Base-by-base conservation (phyloP, 1,139 yeast species). In the Yarrowia galli region DNA sequence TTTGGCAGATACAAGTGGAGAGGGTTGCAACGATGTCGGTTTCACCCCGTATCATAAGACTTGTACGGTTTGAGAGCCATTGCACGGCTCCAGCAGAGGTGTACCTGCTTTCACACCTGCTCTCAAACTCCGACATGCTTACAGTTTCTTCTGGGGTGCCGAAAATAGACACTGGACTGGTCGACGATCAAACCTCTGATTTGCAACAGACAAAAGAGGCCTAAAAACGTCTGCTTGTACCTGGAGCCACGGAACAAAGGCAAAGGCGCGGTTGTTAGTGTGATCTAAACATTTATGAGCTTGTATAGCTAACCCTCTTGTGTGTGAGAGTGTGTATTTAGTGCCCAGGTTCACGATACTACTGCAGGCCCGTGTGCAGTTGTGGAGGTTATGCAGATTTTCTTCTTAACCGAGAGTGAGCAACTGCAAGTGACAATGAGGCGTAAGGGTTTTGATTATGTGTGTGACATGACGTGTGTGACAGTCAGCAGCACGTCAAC, bases 201-300 rank as follows among this genome's bases (percentile, higher is more conserved):
- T 18, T 25, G 51, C 51, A 46, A 18, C 20, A 15, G 32, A 53
- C 60, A 53, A 53, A 28, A 48, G 53, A n/a, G 43, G 16, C 28
- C 60, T 15, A 32, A 35, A 38, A 38, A 9, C 35, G 60, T 22
- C 45, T 4, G 16, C 60, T 53, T 53, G 60, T 53, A 53, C 60
- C 45, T 53, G 60, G 58, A 53, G 60, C 60, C 35, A 53, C 58
- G 16, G 22, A 28, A 53, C 28, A 53, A 51, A 51, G 58, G 42
- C 42, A 36, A 35, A 42, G 13, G 35, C 42, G 42, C 58, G 32
- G 32, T 7, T 28, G 32, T 25, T 35, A 35, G 58, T 13, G 51
- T 20, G 51, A 35, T 46, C 28, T 15, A 15, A 15, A 23, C 49
- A 22, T 13, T 28, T 46, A 32, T 18, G 13, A 46, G 35, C 32